Base-by-base conservation (phyloP, 2,329 filamentous ascomycete species). In the Fusarium liriodendri region DNA sequence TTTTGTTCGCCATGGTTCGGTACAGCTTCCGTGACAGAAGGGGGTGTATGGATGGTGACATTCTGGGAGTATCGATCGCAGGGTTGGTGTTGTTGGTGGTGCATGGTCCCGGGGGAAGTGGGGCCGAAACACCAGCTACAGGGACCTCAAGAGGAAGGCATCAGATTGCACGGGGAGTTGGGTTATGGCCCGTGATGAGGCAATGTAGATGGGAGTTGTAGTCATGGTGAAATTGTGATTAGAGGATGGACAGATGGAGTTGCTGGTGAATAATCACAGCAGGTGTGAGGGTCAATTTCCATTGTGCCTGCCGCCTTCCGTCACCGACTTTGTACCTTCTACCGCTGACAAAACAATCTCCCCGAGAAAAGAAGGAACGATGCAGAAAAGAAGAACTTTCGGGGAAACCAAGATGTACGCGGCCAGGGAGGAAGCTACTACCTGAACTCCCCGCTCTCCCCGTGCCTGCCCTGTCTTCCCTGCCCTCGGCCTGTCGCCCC, bases 361-460 rank as follows among this genome's bases (percentile, higher is more conserved):
- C 71, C 67, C 71, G 68, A 55, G 47, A 73, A 6, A 52, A 47
- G 59, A 62, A 66, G 50, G 59, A 66, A 69, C 58, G 18, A 27
- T 66, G 52, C 54, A 74, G 62, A 58, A 64, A 74, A 74, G 25
- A 66, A 66, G 50, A 29, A 57, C 52, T 37, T 40, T 63, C 45
- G 52, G 35, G 27, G 37, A n/a, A 62, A 37, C 45, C 60, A 54
- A 22, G 32, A 62, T 38, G 42, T 42, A 50, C 9, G 32, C 32
- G 29, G 32, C 25, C 33, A 64, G 61, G 50, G 61, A 64, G 57
- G 62, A 14, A 58, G 62, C 62, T 45, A 29, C 62, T 64, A 57
- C 35, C 62, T 64, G 37, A 74, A 72, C 72, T 74, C 72, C 72
- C 72, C 72, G 72, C 68, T n/a, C 32, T 54, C 61, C 61, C 35